Evolutionary conservation across 441 rosid genomes (phyloP).

Genomic region (Populus hybrid): DNA sequence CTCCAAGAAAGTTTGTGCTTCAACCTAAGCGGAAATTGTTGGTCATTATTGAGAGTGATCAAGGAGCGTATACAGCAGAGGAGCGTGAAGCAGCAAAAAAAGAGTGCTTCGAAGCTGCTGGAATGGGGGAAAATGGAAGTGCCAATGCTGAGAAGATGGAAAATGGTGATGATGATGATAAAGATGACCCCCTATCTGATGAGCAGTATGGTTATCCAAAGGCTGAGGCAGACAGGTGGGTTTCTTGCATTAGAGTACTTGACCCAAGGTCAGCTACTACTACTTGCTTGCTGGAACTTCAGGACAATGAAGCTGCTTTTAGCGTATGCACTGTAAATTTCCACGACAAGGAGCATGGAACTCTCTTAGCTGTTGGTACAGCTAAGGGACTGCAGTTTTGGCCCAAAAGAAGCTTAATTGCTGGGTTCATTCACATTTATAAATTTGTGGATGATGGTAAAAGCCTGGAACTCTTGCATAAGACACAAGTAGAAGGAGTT

Average conservation of each 20-base stretch:
- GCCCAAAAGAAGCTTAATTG: slow-evolving; percentile 61
- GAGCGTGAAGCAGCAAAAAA: slow-evolving; percentile 93
- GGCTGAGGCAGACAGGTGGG: slow-evolving; percentile 89
- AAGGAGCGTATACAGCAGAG: slow-evolving; percentile 91
- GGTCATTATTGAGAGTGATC: slow-evolving; percentile 90
- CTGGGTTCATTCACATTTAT: slow-evolving; percentile 85
- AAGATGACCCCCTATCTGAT: slow-evolving; percentile 84
- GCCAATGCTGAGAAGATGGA: slow-evolving; percentile 64
- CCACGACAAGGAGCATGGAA: slow-evolving; percentile 86
- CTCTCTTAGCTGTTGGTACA: slow-evolving; percentile 92
- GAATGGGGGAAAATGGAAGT: slow-evolving; percentile 76
- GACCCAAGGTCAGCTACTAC: slow-evolving; percentile 83
- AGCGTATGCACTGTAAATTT: slow-evolving; percentile 89
- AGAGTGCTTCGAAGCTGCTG: slow-evolving; percentile 82
- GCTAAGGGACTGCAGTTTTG: slow-evolving; percentile 90
- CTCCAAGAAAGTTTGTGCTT: slow-evolving; percentile 87
- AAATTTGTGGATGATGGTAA: slow-evolving; percentile 89
- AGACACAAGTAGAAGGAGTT: slow-evolving; percentile 96
- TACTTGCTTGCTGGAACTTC: slow-evolving; percentile 92
- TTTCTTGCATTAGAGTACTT: slow-evolving; percentile 93
- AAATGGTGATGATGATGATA: slow-evolving; percentile 91
- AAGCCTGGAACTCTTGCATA: slow-evolving; percentile 84
- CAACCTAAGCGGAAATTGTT: slow-evolving; percentile 74
- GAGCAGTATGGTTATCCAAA: slow-evolving; percentile 98
- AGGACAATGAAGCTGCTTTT: slow-evolving; percentile 95